These are phyloP conservation scores for Corchorus capsularis DNA, from an alignment of 345 rosid species.

Conservation along the genomic window DNA sequence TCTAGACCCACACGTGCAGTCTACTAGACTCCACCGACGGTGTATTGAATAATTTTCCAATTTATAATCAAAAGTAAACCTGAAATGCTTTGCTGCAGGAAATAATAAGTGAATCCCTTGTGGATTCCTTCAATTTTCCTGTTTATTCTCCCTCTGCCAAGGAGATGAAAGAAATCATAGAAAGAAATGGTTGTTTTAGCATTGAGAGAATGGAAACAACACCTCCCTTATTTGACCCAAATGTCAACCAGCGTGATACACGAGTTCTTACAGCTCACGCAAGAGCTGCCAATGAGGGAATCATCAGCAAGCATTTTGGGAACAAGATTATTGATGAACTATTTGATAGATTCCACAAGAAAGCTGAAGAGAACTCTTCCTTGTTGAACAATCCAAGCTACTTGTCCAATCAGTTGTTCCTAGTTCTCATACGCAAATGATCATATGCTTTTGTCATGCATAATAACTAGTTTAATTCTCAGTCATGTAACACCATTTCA, in stretches of 20 bases:
- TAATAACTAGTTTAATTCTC: neutral
- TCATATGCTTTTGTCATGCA: neutral
- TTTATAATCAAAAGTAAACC: neutral
- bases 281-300: conserved; percentile 25
- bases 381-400: neutral
- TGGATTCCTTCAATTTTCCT: conserved; percentile 47
- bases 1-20: too few relatives aligned
- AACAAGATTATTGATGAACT: conserved; percentile 23
- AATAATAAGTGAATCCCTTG: conserved; percentile 32
- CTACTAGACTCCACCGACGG: too few relatives aligned
- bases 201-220: conserved; percentile 25
- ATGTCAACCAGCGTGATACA: too few relatives aligned
- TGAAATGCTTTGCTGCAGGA: conserved; percentile 19
- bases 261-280: neutral
- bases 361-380: neutral
- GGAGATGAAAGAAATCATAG: conserved; percentile 24
- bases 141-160: conserved; percentile 22
- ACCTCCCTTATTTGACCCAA: neutral
- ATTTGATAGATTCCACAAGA: conserved; percentile 18
- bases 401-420: neutral
- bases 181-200: conserved; percentile 30
- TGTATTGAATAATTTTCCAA: too few relatives aligned
- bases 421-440: neutral
- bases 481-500: too few relatives aligned
- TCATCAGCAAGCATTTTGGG: conserved; percentile 34